Base-by-base conservation (phyloP, 768 basidiomycete species). In the Boletus subparvulus region DNA sequence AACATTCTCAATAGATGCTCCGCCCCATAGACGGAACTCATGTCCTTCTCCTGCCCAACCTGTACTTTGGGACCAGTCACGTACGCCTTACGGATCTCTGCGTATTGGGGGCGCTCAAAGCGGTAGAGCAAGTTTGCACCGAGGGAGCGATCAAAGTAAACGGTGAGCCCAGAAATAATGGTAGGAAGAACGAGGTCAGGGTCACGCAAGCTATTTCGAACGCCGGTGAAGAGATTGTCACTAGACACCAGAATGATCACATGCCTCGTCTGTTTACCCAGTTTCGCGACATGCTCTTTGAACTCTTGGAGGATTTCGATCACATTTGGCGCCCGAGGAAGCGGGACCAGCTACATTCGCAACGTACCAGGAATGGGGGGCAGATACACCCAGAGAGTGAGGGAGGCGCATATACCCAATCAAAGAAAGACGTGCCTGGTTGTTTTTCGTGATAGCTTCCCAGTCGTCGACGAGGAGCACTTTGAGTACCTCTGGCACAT, bases 381-480 rank as follows among this genome's bases (percentile, higher is more conserved):
- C 7, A 50, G 26, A 49, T 33, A 43, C 13, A 9, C 3, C 17
- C 12, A 3, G 37, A 40, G 50, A 9, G 7, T 61, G 35, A 62
- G 47, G 19, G 24, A 47, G 47, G 30, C 1, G 33, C 21, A n/a
- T 35, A 47, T 5, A 46, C 47, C 21, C 19, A 40, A 48, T 39
- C 16, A 42, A 40, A 9, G 30, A 17, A 17, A 24, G 26, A 59
- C 73, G 28, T 56, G 89, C 96, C 83, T 94, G 90, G 63, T 86
- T 85, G 69, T 94, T 91, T 77, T 97, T 98, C 51, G 97, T 98
- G 39, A 98, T 86, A 6, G 87, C 84, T 73, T 98, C 96, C 97
- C 97, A 99, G 63, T 98, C 97, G 66, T 98, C 94, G 3, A 98
- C 94, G 37, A 99, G 79, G 46, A 89, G 80, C 32, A 86, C 81